Evolutionary conservation across 805 yeast species (phyloP).

Genomic region (Isabelozyma rhagii): DNA sequence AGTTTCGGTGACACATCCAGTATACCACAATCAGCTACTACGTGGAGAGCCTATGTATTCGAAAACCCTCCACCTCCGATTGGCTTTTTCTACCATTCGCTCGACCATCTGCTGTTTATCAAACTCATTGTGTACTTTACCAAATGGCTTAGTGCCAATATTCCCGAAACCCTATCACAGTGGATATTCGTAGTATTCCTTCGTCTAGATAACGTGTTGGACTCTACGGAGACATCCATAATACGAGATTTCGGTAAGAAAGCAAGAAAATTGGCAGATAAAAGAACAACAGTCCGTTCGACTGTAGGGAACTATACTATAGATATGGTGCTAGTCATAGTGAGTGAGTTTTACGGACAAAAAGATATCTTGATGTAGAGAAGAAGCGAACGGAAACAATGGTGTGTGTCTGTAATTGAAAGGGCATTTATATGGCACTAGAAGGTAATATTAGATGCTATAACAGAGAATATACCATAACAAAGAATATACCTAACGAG

Average conservation of each 20-base stretch:
- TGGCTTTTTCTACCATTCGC: conserved; percentile 11
- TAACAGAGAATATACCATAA: too few species aligned
- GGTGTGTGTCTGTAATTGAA: too few species aligned
- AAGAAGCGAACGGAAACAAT: not conserved
- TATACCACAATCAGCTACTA: conserved; percentile 18
- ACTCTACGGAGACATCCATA: conserved; percentile 28
- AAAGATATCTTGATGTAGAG: conserved; percentile 19
- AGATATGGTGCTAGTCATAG: conserved; percentile 28
- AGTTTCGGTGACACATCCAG: not conserved
- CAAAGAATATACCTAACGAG: too few species aligned
- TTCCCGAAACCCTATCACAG: conserved; percentile 20
- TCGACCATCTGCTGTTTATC: conserved; percentile 31
- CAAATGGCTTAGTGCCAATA: conserved; percentile 34
- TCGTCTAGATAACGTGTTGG: conserved; percentile 33
- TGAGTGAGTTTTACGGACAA: conserved; percentile 34
- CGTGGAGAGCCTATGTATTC: conserved; percentile 31
- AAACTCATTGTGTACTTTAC: conserved; percentile 33
- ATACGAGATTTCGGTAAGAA: conserved; percentile 37
- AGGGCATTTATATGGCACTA: not conserved
- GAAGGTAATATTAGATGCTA: too few species aligned
- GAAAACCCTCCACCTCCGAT: conserved; percentile 26
- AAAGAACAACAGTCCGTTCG: conserved; percentile 2
- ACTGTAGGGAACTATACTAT: conserved; percentile 18
- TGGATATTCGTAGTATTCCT: conserved; percentile 37
- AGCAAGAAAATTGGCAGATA: conserved; percentile 26